Conservation (phyloP, 306 rosid species). For the Phaseolus lunatus region DNA sequence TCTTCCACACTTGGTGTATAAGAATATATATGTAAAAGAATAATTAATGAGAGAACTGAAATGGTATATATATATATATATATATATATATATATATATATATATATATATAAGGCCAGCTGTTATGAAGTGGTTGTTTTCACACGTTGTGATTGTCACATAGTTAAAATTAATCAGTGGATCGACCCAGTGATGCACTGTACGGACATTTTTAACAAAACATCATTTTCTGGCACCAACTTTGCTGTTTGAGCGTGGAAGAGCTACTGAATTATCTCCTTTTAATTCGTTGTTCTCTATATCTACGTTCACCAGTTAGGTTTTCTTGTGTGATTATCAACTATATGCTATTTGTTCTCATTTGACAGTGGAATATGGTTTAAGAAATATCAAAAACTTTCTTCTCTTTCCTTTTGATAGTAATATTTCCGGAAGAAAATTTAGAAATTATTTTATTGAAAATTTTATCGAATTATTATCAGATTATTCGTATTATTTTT, state of each 20-base stretch:
- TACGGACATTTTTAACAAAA: slow-evolving; percentile 34
- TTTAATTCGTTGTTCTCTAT: background rate
- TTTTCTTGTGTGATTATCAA: slow-evolving; percentile 8
- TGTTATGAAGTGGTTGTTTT: slow-evolving; percentile 28
- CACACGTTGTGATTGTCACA: slow-evolving; percentile 15
- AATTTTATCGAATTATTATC: too few relatives aligned
- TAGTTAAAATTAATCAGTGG: slow-evolving; percentile 2
- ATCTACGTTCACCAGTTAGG: too few relatives aligned
- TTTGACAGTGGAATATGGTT: background rate
- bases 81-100: too few relatives aligned
- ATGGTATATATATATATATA: too few relatives aligned
- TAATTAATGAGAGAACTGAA: background rate
- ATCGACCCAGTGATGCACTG: slow-evolving; percentile 23
- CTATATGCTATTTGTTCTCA: background rate
- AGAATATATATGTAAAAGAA: background rate
- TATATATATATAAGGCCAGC: background rate
- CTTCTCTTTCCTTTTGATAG: background rate
- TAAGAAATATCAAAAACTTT: background rate
- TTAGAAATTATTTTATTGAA: too few relatives aligned
- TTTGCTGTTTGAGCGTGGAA: slow-evolving; percentile 42
- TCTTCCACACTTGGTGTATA: background rate
- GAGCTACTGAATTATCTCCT: background rate
- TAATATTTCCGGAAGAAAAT: too few relatives aligned
- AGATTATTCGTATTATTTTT: too few relatives aligned
- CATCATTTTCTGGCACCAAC: slow-evolving; percentile 30